A percentile compares a stretch with the other conserved stretches of the same genome.
These are phyloP conservation scores for Lodderomyces elongisporus DNA, from an alignment of 1,139 yeast species.

Conservation along the genomic window DNA sequence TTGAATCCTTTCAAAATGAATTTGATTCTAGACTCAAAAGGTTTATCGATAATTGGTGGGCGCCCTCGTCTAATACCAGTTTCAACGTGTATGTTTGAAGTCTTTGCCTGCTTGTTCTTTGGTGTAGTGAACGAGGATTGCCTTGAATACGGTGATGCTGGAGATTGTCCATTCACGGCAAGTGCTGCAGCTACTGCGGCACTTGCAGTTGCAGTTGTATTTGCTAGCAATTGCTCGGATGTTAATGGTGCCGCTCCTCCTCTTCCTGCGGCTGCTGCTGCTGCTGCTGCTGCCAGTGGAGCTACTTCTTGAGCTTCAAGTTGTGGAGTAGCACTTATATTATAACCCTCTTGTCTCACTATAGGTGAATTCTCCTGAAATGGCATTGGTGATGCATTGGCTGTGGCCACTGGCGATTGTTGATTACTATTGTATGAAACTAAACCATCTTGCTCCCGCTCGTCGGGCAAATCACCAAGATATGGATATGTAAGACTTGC, in stretches of 20 bases:
- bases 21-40: conserved; percentile 88
- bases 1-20: conserved; percentile 77
- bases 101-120: conserved; percentile 1
- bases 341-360: conserved; percentile 9
- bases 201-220: too few relatives aligned
- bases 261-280: too few relatives aligned
- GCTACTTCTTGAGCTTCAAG: too few relatives aligned
- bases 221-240: conserved; percentile 11
- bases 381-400: background rate
- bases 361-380: conserved; percentile 3
- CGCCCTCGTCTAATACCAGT: conserved; percentile 80
- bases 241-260: conserved; percentile 5
- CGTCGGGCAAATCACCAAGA: conserved; percentile 70
- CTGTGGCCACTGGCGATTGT: background rate
- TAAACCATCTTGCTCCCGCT: conserved; percentile 25
- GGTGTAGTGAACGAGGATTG: conserved; percentile 3
- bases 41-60: conserved; percentile 93
- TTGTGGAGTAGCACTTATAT: conserved; percentile 13
- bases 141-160: conserved; percentile 7
- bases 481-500: conserved; percentile 56
- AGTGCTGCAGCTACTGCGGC: too few relatives aligned
- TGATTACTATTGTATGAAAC: too few relatives aligned
- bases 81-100: conserved; percentile 25
- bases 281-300: conserved; percentile 1
- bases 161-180: too few relatives aligned